A percentile compares a stretch with the other conserved stretches of the same genome.
Conservation (phyloP, 306 rosid species). For the Purshia tridentata region DNA sequence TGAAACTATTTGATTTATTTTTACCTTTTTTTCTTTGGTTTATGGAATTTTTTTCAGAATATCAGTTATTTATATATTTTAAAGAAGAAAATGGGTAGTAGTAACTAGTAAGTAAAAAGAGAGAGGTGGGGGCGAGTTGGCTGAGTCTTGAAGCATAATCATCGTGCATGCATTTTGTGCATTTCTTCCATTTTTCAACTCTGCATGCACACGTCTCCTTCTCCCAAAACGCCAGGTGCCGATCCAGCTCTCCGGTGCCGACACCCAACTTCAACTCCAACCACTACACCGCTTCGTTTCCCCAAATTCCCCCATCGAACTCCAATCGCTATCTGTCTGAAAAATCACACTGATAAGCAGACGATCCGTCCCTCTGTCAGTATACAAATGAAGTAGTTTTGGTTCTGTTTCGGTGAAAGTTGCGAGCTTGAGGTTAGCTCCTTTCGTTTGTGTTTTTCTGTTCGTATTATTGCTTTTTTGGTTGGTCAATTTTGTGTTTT, state of each 20-base stretch:
- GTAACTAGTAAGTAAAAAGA: constrained; percentile 23
- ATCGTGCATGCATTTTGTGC: constrained; percentile 98
- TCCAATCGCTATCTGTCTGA: constrained; percentile 8
- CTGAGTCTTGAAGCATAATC: constrained; percentile 89
- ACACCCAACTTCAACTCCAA: constrained; percentile 25
- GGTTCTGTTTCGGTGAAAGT: constrained; percentile 6
- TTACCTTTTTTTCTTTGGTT: not conserved
- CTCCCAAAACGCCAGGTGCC: constrained; percentile 27
- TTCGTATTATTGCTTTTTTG: constrained; percentile 8
- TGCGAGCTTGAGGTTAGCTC: constrained; percentile 21
- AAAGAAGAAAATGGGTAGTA: constrained; percentile 32
- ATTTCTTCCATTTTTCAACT: constrained; percentile 38
- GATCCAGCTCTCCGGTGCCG: constrained; percentile 33
- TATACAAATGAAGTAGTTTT: constrained; percentile 14
- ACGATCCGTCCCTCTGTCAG: constrained; percentile 4
- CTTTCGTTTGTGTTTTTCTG: constrained; percentile 16
- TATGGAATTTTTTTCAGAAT: not conserved
- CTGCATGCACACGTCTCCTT: constrained; percentile 92
- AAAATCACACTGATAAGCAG: not conserved
- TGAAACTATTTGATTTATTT: not conserved
- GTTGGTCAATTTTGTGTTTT: constrained; percentile 17
- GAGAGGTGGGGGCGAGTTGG: constrained; percentile 58
- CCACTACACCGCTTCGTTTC: constrained; percentile 9
- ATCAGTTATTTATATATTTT: too few species aligned
- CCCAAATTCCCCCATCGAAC: constrained; percentile 11